Conservation (phyloP, 1,139 yeast species). For the Suhomyces bokatorum region DNA sequence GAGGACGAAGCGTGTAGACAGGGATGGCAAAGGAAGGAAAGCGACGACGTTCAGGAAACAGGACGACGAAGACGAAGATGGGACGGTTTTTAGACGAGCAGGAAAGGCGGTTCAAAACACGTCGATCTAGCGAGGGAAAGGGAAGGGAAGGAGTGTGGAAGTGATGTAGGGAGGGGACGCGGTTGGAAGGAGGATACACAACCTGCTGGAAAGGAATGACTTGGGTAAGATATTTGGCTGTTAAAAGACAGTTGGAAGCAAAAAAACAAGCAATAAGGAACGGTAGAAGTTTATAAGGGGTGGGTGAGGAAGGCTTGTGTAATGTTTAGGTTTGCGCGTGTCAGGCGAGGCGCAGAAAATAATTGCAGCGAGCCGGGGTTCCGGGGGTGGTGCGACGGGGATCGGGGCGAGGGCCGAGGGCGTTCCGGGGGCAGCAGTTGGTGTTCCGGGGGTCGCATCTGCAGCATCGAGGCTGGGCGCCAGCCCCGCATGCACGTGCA, state of each 20-base stretch:
- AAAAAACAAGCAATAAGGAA: conserved; percentile 1
- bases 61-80: background rate
- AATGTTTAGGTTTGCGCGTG: conserved; percentile 10
- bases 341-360: conserved; percentile 1
- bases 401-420: background rate
- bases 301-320: conserved; percentile 4
- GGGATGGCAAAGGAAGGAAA: background rate
- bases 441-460: too few species aligned
- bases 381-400: background rate
- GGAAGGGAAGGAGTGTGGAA: background rate
- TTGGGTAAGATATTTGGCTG: conserved; percentile 10
- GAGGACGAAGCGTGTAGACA: background rate
- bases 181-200: conserved; percentile 3
- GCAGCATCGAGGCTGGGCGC: background rate
- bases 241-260: conserved; percentile 1
- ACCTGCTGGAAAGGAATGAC: conserved; percentile 13
- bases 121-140: background rate
- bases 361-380: background rate
- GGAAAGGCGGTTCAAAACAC: background rate
- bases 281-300: conserved; percentile 6
- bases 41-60: too few species aligned
- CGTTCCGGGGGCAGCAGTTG: too few species aligned
- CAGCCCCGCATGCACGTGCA: background rate
- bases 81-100: background rate
- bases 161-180: conserved; percentile 4